Percentiles rank a stretch among this genome's conserved stretches.
Conservation (phyloP, 2,329 filamentous ascomycete genomes). For the Trichoderma citrinoviride region DNA sequence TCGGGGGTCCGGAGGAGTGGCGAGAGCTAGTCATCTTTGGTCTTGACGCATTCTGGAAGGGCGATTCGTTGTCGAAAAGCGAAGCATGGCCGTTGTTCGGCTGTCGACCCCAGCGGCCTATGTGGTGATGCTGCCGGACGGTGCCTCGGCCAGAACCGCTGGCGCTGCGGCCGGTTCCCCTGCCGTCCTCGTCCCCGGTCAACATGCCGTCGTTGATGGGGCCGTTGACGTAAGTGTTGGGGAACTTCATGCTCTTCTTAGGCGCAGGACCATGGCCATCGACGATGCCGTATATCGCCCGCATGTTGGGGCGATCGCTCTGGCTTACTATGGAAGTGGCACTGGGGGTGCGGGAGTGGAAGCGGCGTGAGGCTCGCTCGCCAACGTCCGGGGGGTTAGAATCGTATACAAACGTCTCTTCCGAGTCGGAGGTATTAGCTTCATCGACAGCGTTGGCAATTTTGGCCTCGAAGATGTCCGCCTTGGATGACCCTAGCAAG, state of each 20-base stretch:
- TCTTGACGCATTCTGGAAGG: slow-evolving; percentile 66
- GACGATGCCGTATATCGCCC: slow-evolving; percentile 65
- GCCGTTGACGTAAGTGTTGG: slow-evolving; percentile 67
- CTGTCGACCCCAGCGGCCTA: slow-evolving; percentile 70
- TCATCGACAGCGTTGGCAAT: slow-evolving; percentile 95
- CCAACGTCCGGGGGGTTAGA: slow-evolving; percentile 79
- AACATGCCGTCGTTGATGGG: slow-evolving; percentile 50
- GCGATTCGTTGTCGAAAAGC: slow-evolving; percentile 73
- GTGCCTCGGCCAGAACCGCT: slow-evolving; percentile 63
- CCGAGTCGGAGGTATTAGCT: slow-evolving; percentile 92
- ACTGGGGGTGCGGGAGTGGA: slow-evolving; percentile 92
- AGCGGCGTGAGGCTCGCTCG: slow-evolving; percentile 63
- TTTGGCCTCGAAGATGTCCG: slow-evolving; percentile 96
- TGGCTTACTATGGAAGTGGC: slow-evolving; percentile 80
- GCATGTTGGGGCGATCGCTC: slow-evolving; percentile 57
- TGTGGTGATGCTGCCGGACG: slow-evolving; percentile 70
- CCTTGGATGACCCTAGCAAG: slow-evolving; percentile 77
- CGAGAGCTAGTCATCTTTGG: slow-evolving; percentile 60
- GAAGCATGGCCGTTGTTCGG: slow-evolving; percentile 66
- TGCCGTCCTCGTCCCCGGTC: slow-evolving; percentile 65
- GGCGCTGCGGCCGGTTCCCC: slow-evolving; percentile 59
- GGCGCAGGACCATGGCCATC: slow-evolving; percentile 50
- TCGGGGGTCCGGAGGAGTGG: slow-evolving; percentile 66
- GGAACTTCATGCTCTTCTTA: slow-evolving; percentile 97
- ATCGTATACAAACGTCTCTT: slow-evolving; percentile 98